These are phyloP conservation scores for Phyllosticta paracitricarpa DNA, from an alignment of 2,329 filamentous ascomycete species.

Conservation along the genomic window DNA sequence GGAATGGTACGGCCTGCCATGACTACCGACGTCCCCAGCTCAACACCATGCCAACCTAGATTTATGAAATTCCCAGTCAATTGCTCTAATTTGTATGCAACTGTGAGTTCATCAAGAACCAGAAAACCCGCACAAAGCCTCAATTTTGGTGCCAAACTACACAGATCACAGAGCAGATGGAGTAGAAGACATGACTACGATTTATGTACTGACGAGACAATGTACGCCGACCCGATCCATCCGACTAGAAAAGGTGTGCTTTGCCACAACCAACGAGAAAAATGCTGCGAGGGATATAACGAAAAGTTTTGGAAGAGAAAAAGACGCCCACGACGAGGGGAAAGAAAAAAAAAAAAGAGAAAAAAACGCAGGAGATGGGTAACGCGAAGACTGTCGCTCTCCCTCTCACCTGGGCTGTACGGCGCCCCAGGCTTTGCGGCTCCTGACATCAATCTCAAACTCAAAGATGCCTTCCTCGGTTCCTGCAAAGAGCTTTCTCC, in stretches of 20 bases:
- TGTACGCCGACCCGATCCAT: not conserved
- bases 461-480: slow-evolving; percentile 67
- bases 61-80: too few species aligned
- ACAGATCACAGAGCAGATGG: not conserved
- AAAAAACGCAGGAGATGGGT: not conserved
- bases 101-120: too few species aligned
- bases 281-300: not conserved
- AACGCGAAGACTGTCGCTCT: not conserved
- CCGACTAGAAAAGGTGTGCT: not conserved
- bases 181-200: not conserved
- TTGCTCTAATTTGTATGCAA: too few species aligned
- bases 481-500: slow-evolving; percentile 36
- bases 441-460: slow-evolving; percentile 54
- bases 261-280: not conserved
- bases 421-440: slow-evolving; percentile 43
- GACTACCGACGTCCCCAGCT: not conserved
- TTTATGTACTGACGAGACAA: not conserved
- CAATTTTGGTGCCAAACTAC: not conserved
- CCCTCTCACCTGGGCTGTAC: slow-evolving; percentile 26
- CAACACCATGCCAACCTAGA: not conserved
- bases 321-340: not conserved
- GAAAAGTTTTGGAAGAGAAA: not conserved
- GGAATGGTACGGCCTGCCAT: not conserved
- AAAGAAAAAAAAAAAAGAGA: not conserved
- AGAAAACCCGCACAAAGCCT: too few species aligned